Evolutionary conservation across 2,329 filamentous ascomycete species (phyloP), one percentile per base, ranked within the genome.

Genomic region (Cryphonectria carpinicola): DNA sequence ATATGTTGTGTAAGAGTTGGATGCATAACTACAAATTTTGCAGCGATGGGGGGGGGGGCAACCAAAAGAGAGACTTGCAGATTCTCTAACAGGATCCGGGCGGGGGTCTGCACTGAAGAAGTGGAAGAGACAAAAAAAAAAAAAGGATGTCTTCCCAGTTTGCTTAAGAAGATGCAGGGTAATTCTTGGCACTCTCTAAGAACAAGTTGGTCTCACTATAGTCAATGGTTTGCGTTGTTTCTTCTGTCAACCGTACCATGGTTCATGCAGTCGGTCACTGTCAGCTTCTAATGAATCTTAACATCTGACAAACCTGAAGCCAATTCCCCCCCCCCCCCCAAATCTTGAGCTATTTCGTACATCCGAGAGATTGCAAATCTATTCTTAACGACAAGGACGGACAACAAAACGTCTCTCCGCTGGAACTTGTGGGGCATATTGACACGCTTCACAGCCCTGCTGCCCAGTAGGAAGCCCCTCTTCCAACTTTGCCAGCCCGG

Each of bases 401-500:
- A 35, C 56, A 22, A 11, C 13, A 22, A 19, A 28, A 4, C 56
- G 28, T 28, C 35, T 39, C 32, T n/a, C 13, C 7, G 17, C 10
- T 22, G 58, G 58, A n/a, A 49, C 19, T 7, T 54, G 52, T 56
- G 52, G 52, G 52, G 25, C 54, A 17, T 19, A 32, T 58, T 35
- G 54, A 58, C 54, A 32, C 54, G 14, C 28, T 58, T 58, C 54
- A 58, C 54, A 58, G 25, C 25, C 54, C 28, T 58, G 54, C 54
- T 58, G 25, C 54, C 28, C 54, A 32, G 54, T 58, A 58, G 4
- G 54, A 35, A 32, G 61, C 67, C 64, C 66, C 56, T 65, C 68
- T 70, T 71, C 69, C 69, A 71, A 69, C 41, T 71, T 69, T 49
- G 13, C 65, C 35, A 58, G 39, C 54, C 41, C 39, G 11, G 37